Conservation (phyloP, 2,329 filamentous ascomycete species). For the Capronia americana region DNA sequence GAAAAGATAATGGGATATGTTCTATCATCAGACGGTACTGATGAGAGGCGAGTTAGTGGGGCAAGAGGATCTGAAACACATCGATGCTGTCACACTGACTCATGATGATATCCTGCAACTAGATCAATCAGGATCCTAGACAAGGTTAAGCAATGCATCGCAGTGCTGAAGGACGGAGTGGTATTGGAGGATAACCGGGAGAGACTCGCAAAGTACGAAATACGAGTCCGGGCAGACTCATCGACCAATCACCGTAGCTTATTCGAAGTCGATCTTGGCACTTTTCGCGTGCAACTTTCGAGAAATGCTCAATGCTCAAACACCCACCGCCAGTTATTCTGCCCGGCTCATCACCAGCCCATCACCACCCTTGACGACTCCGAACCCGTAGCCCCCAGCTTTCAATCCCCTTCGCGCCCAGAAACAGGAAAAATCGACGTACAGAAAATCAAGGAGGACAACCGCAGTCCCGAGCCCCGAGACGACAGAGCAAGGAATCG, state of each 20-base stretch:
- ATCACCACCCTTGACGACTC: too few relatives aligned
- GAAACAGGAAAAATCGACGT: neutral
- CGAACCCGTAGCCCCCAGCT: neutral
- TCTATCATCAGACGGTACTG: neutral
- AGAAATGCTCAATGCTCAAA: neutral
- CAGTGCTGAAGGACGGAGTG: too few relatives aligned
- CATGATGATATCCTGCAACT: neutral
- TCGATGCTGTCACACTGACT: neutral
- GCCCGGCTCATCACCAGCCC: neutral
- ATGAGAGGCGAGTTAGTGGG: neutral
- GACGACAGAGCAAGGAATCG: neutral
- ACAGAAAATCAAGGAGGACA: too few relatives aligned
- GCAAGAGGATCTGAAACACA: neutral
- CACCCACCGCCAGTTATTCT: neutral
- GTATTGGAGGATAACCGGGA: too few relatives aligned
- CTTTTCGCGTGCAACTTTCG: conserved; percentile 10
- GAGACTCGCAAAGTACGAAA: too few relatives aligned
- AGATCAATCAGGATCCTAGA: neutral
- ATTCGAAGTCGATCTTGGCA: neutral
- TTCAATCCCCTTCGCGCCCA: neutral
- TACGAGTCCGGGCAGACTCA: neutral
- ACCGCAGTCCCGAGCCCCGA: neutral
- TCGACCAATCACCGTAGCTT: neutral
- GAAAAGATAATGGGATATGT: neutral
- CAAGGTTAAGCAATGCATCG: neutral